Base-by-base conservation (phyloP, 148 eudicot species). In the Agrostemma githago region DNA sequence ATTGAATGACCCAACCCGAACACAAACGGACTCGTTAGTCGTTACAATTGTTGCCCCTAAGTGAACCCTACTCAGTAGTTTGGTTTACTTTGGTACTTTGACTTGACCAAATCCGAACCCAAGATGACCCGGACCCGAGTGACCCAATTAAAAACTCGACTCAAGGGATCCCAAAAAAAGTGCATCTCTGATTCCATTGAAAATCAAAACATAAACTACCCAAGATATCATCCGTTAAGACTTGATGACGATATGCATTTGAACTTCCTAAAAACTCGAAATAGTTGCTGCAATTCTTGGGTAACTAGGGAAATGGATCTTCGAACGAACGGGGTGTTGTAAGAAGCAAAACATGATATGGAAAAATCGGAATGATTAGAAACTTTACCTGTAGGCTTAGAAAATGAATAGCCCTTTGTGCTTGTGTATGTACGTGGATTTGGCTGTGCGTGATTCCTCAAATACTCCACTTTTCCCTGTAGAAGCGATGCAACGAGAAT, bases 361-460 rank as follows among this genome's bases (percentile, higher is more conserved):
- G 58, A 10, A 53, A 59, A 53, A 38, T 70, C 39, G 26, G 69
- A 21, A n/a, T 4, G 14, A 2, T 42, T n/a, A 20, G 46, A 58
- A 20, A 78, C 83, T 43, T 83, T 39, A 93, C 95, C 97, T 70
- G 94, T 87, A 81, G 93, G 89, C 82, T 88, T 91, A 73, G 98
- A 61, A 74, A 93, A 93, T 6, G 89, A 8, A 77, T 91, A 91
- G 38, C 98, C 98, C 76, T 86, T 85, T 21, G 79, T 83, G 71
- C 88, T 88, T 71, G 84, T 73, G 71, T 91, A 94, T 6, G 98
- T 94, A 41, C 98, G 97, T 62, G 97, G 97, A 76, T 89, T 91
- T 56, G 98, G 98, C 73, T 74, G 66, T 79, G 66, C 72, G 53
- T 89, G 90, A 74, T 89, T 94, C 82, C 98, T 86, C 75, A 94